Evolutionary conservation across 2,329 filamentous ascomycete species (phyloP).

Genomic region (Phyllosticta citriasiana): DNA sequence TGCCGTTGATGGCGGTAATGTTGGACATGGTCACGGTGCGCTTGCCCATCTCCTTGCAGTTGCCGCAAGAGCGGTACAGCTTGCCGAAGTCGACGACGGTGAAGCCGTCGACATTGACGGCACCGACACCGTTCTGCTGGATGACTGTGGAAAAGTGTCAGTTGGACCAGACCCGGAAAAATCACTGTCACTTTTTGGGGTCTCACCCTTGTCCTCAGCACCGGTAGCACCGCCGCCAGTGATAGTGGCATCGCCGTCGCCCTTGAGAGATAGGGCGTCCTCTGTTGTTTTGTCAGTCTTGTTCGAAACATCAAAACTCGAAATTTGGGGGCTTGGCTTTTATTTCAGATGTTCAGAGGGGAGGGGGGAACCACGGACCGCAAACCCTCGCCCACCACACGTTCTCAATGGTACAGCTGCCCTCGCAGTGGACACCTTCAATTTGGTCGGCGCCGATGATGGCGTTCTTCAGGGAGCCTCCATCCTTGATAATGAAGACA

Average conservation of each 20-base stretch:
- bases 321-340: background rate
- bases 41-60: constrained; percentile 36
- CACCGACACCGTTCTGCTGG: constrained; percentile 34
- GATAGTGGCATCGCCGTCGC: constrained; percentile 26
- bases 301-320: no score
- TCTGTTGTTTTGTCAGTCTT: background rate
- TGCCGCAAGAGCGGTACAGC: constrained; percentile 40
- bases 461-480: constrained; percentile 44
- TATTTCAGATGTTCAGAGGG: no score
- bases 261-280: constrained; percentile 29
- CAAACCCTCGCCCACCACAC: constrained; percentile 37
- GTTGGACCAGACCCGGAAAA: background rate
- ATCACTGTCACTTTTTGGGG: background rate
- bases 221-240: constrained; percentile 32
- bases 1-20: constrained; percentile 33
- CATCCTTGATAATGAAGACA: constrained; percentile 44
- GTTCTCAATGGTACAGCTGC: constrained; percentile 38
- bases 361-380: no score
- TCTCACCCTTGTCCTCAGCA: constrained; percentile 24
- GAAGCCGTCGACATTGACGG: constrained; percentile 29
- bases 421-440: constrained; percentile 44
- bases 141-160: constrained; percentile 21
- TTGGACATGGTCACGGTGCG: constrained; percentile 37
- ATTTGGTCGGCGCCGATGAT: constrained; percentile 45
- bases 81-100: constrained; percentile 28